A percentile compares a stretch with the other conserved stretches of the same genome.
These are phyloP conservation scores for Sugiyamaella chiloensis DNA, from an alignment of 805 yeast species.

Conservation along the genomic window DNA sequence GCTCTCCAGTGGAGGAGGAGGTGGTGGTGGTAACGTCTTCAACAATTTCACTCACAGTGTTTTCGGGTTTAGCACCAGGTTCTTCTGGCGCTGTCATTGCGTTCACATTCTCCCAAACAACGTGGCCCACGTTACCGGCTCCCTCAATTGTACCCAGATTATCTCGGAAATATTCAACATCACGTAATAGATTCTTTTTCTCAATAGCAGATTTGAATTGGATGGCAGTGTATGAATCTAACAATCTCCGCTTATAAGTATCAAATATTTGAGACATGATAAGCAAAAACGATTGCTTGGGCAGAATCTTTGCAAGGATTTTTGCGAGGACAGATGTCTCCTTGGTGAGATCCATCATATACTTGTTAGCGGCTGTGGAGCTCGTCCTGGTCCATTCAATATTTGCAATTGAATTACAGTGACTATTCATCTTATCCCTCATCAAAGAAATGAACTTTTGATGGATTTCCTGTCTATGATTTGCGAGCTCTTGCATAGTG, in stretches of 20 bases:
- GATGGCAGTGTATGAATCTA: conserved; percentile 49
- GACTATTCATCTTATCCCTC: conserved; percentile 58
- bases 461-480: conserved; percentile 62
- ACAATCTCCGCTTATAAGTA: conserved; percentile 53
- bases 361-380: conserved; percentile 49
- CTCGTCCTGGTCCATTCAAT: conserved; percentile 49
- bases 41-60: too few species aligned
- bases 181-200: conserved; percentile 51
- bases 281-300: conserved; percentile 36
- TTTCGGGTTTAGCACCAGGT: not conserved
- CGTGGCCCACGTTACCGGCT: conserved; percentile 23
- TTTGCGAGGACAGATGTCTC: conserved; percentile 64
- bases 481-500: conserved; percentile 44
- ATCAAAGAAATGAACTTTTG: conserved; percentile 65
- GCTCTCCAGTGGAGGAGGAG: not conserved
- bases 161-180: conserved; percentile 62
- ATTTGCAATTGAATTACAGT: conserved; percentile 45
- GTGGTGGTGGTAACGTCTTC: not conserved
- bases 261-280: conserved; percentile 40
- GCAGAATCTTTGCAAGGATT: conserved; percentile 56
- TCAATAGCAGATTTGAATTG: conserved; percentile 26
- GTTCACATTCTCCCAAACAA: conserved; percentile 20
- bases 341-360: conserved; percentile 63
- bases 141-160: conserved; percentile 51
- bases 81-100: conserved; percentile 21